These are phyloP conservation scores for Ogataea hybrid DNA, from an alignment of 1,139 yeast species.

Conservation along the genomic window DNA sequence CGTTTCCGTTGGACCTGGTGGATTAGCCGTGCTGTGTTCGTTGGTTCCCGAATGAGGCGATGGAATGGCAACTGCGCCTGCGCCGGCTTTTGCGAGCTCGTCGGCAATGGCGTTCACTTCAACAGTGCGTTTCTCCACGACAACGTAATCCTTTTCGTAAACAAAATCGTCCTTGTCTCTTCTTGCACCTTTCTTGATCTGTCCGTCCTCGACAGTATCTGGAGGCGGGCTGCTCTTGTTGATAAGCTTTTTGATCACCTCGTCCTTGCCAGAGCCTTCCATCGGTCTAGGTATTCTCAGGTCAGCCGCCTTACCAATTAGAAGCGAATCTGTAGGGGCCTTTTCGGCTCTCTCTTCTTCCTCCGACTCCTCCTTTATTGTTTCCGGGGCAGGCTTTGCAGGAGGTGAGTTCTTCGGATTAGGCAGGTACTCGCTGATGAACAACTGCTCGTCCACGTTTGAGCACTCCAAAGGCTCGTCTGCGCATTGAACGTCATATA, in stretches of 20 bases:
- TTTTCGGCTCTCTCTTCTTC: slow-evolving; percentile 18
- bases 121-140: slow-evolving; percentile 89
- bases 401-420: slow-evolving; percentile 11
- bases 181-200: slow-evolving; percentile 12
- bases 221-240: slow-evolving; percentile 40
- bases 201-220: slow-evolving; percentile 9
- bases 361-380: slow-evolving; percentile 14
- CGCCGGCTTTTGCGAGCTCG: slow-evolving; percentile 71
- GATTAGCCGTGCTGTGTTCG: background rate
- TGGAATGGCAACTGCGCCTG: slow-evolving; percentile 50
- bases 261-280: slow-evolving; percentile 37
- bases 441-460: slow-evolving; percentile 71
- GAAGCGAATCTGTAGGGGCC: slow-evolving; percentile 22
- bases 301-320: slow-evolving; percentile 15
- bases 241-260: slow-evolving; percentile 45
- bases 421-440: slow-evolving; percentile 73
- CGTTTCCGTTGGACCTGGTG: slow-evolving; percentile 8
- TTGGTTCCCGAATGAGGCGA: slow-evolving; percentile 15
- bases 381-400: slow-evolving; percentile 30
- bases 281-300: slow-evolving; percentile 20
- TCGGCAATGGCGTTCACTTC: slow-evolving; percentile 96
- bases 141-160: slow-evolving; percentile 83
- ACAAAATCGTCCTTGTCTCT: slow-evolving; percentile 40
- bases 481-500: slow-evolving; percentile 44
- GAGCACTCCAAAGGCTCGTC: slow-evolving; percentile 65